These are phyloP conservation scores for Apiospora aurea DNA, from an alignment of 2,329 filamentous ascomycete species.

Conservation along the genomic window DNA sequence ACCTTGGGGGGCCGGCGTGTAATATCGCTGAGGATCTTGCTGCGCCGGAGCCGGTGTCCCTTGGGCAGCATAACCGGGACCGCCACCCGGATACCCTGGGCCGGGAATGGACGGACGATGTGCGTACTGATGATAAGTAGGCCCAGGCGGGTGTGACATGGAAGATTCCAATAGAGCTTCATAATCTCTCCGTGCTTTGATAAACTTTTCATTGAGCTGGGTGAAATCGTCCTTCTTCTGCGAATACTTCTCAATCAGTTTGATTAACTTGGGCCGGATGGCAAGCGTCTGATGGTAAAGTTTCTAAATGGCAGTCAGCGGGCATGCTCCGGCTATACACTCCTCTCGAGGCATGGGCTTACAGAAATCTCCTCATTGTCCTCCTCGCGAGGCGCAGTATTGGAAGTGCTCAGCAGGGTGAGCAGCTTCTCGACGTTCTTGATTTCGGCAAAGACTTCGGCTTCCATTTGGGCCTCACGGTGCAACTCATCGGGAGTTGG, in stretches of 20 bases:
- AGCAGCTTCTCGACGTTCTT: slow-evolving; percentile 75
- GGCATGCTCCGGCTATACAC: slow-evolving; percentile 16
- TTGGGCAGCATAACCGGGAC: slow-evolving; percentile 48
- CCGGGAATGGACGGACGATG: slow-evolving; percentile 57
- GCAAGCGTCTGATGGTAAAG: slow-evolving; percentile 91
- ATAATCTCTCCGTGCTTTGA: slow-evolving; percentile 96
- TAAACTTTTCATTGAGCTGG: slow-evolving; percentile 98
- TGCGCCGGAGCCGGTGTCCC: slow-evolving; percentile 52
- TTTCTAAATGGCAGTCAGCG: slow-evolving; percentile 58
- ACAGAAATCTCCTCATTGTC: slow-evolving; percentile 97
- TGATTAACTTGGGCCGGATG: slow-evolving; percentile 95
- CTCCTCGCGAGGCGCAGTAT: slow-evolving; percentile 79
- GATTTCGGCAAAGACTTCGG: slow-evolving; percentile 70
- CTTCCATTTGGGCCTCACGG: slow-evolving; percentile 94
- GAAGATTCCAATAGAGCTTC: slow-evolving; percentile 94
- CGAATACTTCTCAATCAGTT: slow-evolving; percentile 98
- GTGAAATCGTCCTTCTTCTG: slow-evolving; percentile 99
- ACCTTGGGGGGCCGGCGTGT: slow-evolving; percentile 64
- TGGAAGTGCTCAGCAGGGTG: slow-evolving; percentile 88
- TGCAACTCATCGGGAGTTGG: slow-evolving; percentile 94
- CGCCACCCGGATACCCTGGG: slow-evolving; percentile 39
- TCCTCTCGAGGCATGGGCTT: slow-evolving; percentile 40
- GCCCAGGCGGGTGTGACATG: slow-evolving; percentile 91
- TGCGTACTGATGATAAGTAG: slow-evolving; percentile 74
- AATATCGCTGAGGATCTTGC: slow-evolving; percentile 73